These are phyloP conservation scores for Lasiosphaeria hispida DNA, from an alignment of 495 filamentous ascomycete genomes.

Conservation along the genomic window DNA sequence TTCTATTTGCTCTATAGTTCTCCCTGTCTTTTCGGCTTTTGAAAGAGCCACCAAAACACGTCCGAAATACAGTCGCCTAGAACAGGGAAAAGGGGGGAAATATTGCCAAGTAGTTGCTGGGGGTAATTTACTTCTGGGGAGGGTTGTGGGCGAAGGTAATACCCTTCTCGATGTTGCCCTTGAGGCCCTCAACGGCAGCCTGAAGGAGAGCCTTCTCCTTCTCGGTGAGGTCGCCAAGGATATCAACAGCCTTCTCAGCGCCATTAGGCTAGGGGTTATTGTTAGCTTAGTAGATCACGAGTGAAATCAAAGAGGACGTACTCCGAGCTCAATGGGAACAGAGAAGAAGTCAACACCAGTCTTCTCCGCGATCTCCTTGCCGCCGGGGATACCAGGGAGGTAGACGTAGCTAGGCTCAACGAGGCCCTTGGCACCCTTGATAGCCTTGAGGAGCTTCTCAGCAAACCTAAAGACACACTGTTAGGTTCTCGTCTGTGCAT, in stretches of 20 bases:
- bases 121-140: conserved; percentile 40
- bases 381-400: conserved; percentile 83
- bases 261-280: conserved; percentile 64
- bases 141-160: conserved; percentile 84
- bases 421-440: conserved; percentile 83
- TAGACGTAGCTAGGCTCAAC: conserved; percentile 95
- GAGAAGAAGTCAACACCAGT: conserved; percentile 93
- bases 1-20: conserved; percentile 31
- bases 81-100: conserved; percentile 1
- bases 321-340: conserved; percentile 88
- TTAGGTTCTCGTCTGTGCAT: conserved; percentile 24
- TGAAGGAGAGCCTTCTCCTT: conserved; percentile 86
- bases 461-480: conserved; percentile 62
- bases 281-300: conserved; percentile 29
- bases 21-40: conserved; percentile 11
- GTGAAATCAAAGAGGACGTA: conserved; percentile 47
- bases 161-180: conserved; percentile 92
- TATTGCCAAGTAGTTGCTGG: neutral
- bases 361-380: conserved; percentile 75
- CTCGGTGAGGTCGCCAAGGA: conserved; percentile 67
- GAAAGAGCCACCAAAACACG: conserved; percentile 9
- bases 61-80: neutral
- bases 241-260: conserved; percentile 76
- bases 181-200: conserved; percentile 67
- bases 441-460: conserved; percentile 86